Base-by-base conservation (phyloP, 83 land plant species). In the Diphasiastrum complanatum region DNA sequence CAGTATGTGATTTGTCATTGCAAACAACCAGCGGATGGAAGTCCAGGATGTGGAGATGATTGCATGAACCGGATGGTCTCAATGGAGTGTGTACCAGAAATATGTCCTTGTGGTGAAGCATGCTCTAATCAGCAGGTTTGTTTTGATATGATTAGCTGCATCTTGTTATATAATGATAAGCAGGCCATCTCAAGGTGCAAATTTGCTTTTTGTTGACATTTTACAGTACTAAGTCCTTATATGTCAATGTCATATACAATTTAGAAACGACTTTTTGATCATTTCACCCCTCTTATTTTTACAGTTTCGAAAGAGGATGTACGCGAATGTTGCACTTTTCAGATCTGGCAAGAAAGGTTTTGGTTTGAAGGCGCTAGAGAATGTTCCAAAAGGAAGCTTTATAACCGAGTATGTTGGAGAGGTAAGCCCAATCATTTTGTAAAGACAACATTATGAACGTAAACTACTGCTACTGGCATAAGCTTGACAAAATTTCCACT, bases 361-460 rank as follows among this genome's bases (percentile, higher is more conserved):
- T 76, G 98, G 95, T 4, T 68, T 92, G 35, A 71, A 78, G 63
- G 65, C 67, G 31, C 73, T 57, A 38, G 84, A 85, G 64, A 66
- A 85, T 74, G 70, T 83, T 34, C 33, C 76, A 1, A 60, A 69
- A 53, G 98, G 87, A 19, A 45, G 74, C 22, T 87, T 92, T 68
- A 74, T 92, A 24, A 92, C 88, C 73, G 95, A 92, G 64, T 92
- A 92, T 75, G 91, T 92, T 62, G 98, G 98, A 61, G 98, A 92
- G 98, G 95, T 91, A 51, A 33, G 78, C 33, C n/a, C 30, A n/a
- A 32, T 20, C n/a, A n/a, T 24, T 8, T 26, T 14, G 27, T 61
- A 33, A 37, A 61, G 30, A 30, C n/a, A 37, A 20, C 38, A 14
- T 34, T 53, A 19, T 37, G 18, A 12, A 61, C 30, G 20, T 52